phyloP scores from a whole-genome alignment of 768 basidiomycete species.

The Mycena rosella region DNA sequence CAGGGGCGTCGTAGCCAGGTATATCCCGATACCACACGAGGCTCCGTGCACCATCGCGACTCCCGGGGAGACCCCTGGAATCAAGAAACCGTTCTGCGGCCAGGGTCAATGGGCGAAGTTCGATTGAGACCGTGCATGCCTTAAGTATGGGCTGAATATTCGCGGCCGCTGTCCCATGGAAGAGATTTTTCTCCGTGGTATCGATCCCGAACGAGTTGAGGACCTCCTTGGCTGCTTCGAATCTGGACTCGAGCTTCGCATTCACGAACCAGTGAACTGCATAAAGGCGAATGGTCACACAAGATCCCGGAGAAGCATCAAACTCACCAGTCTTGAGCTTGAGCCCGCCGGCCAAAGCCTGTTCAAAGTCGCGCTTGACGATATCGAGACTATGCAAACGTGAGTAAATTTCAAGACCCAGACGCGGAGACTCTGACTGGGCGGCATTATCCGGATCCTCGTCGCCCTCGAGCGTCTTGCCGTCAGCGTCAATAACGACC shows the following conservation, averaged over 20 bases:
- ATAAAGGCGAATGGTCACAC: too few relatives aligned
- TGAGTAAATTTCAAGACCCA: not conserved
- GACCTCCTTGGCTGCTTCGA: constrained; percentile 24
- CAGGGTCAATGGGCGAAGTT: not conserved
- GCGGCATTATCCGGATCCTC: constrained; percentile 33
- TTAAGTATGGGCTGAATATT: constrained; percentile 30
- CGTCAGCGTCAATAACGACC: constrained; percentile 25
- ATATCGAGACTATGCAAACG: constrained; percentile 9
- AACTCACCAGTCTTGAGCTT: constrained; percentile 26
- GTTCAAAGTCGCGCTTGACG: constrained; percentile 31
- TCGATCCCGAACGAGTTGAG: constrained; percentile 28
- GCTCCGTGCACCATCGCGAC: constrained; percentile 5
- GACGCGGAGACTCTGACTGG: constrained; percentile 9
- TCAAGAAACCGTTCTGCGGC: constrained; percentile 21
- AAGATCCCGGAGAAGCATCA: not conserved
- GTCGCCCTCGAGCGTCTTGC: constrained; percentile 32
- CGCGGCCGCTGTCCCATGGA: constrained; percentile 27
- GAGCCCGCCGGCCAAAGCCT: constrained; percentile 4
- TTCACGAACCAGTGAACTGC: constrained; percentile 33
- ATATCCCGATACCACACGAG: constrained; percentile 20
- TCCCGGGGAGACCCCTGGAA: constrained; percentile 27
- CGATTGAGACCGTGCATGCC: not conserved
- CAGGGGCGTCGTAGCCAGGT: constrained; percentile 13
- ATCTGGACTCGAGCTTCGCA: constrained; percentile 26
- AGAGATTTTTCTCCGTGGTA: constrained; percentile 26